Conservation (phyloP, 179 eudicot species). For the Gypsophila paniculata region DNA sequence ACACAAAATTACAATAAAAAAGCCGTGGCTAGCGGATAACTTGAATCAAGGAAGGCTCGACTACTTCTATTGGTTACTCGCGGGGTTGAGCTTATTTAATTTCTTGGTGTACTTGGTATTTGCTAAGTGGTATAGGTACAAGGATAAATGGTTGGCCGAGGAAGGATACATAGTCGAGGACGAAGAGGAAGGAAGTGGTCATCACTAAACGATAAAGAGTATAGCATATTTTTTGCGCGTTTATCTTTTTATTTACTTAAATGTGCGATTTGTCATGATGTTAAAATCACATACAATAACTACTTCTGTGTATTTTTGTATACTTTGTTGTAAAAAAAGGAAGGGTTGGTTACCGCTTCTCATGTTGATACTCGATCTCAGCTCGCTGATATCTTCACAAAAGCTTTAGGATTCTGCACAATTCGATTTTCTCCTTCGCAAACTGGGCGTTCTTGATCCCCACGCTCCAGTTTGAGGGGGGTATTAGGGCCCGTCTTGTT, state of each 20-base stretch:
- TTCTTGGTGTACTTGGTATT: slow-evolving; percentile 53
- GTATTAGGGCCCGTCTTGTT: too few species aligned
- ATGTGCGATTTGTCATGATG: background rate
- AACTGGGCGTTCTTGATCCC: too few species aligned
- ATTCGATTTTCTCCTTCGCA: too few species aligned
- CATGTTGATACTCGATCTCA: too few species aligned
- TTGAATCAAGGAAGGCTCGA: slow-evolving; percentile 61
- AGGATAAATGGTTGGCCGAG: slow-evolving; percentile 32
- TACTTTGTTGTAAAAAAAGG: background rate
- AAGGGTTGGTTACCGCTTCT: too few species aligned
- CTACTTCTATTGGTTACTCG: slow-evolving; percentile 64
- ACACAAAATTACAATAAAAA: slow-evolving; percentile 46
- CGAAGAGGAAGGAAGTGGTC: slow-evolving; percentile 19
- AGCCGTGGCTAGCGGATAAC: slow-evolving; percentile 64
- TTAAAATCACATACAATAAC: background rate
- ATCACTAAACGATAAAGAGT: background rate
- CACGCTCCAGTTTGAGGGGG: too few species aligned
- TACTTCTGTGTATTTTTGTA: background rate
- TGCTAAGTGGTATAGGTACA: slow-evolving; percentile 66
- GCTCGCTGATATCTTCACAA: too few species aligned
- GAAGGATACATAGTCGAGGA: slow-evolving; percentile 28
- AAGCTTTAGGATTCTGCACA: too few species aligned
- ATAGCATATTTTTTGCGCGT: slow-evolving; percentile 7
- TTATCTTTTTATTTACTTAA: background rate
- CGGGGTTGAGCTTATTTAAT: slow-evolving; percentile 50